Conservation (phyloP, 306 rosid genomes). For the Cucumis sativus region DNA sequence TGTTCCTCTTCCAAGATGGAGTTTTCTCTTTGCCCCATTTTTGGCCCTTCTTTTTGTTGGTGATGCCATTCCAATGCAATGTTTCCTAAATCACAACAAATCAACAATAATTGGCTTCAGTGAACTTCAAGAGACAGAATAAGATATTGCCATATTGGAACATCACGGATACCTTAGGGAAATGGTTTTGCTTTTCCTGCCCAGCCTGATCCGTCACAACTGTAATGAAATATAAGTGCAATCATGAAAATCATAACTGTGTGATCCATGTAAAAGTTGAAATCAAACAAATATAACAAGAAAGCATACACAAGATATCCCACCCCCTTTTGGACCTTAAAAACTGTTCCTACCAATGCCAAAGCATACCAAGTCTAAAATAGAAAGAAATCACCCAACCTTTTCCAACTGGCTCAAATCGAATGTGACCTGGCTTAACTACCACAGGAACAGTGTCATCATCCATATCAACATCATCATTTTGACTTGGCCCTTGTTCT, state of each 20-base stretch:
- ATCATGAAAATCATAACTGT: neutral
- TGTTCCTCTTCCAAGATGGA: constrained; percentile 29
- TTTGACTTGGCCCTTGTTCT: constrained; percentile 24
- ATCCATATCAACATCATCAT: constrained; percentile 37
- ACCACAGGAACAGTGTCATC: constrained; percentile 64
- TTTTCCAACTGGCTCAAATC: constrained; percentile 53
- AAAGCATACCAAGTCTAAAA: neutral
- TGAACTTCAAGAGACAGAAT: neutral
- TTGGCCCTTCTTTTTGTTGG: constrained; percentile 86
- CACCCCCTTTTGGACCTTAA: neutral
- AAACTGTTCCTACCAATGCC: neutral
- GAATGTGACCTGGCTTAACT: constrained; percentile 90
- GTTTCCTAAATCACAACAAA: constrained; percentile 45
- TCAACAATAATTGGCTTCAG: constrained; percentile 8
- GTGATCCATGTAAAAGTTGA: neutral
- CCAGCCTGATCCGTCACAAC: constrained; percentile 38
- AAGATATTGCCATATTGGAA: neutral
- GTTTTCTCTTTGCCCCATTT: constrained; percentile 82
- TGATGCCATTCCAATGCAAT: constrained; percentile 78
- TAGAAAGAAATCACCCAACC: constrained; percentile 27
- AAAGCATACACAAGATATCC: neutral
- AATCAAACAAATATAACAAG: neutral
- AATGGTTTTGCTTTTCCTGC: constrained; percentile 28
- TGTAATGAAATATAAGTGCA: constrained; percentile 13
- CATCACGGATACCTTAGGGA: constrained; percentile 27